Conservation (phyloP, 1,139 yeast species). For the Geotrichum carabidarum region DNA sequence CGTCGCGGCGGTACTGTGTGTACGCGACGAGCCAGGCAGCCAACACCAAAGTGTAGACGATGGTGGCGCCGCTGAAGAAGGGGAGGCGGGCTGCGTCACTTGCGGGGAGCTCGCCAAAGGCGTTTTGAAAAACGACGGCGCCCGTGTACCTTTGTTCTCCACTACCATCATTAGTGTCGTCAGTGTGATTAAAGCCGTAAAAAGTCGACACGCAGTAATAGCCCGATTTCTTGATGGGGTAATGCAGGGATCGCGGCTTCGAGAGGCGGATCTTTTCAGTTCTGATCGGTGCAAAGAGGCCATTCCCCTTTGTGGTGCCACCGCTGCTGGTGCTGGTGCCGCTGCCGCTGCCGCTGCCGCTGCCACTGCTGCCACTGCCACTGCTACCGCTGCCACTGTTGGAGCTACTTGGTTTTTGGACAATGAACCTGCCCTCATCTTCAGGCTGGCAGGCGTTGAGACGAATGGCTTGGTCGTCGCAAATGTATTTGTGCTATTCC, state of each 20-base stretch:
- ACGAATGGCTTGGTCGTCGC: conserved; percentile 62
- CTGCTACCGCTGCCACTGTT: too few relatives aligned
- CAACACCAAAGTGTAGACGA: conserved; percentile 74
- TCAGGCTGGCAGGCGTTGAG: conserved; percentile 50
- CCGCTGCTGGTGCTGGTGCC: too few relatives aligned
- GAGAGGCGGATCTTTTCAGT: conserved; percentile 51
- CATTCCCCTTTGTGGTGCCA: conserved; percentile 1
- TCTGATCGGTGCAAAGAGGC: conserved; percentile 52
- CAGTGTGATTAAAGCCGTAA: conserved; percentile 38
- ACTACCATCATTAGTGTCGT: conserved; percentile 18
- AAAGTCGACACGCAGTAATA: conserved; percentile 82
- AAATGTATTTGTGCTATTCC: conserved; percentile 49
- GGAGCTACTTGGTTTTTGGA: conserved; percentile 32
- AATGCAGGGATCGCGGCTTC: conserved; percentile 58
- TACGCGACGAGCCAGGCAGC: conserved; percentile 81
- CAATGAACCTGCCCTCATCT: conserved; percentile 58
- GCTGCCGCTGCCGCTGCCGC: too few relatives aligned
- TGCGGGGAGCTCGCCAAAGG: conserved; percentile 85
- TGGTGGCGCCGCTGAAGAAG: conserved; percentile 77
- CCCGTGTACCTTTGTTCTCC: conserved; percentile 46
- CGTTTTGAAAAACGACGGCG: conserved; percentile 73
- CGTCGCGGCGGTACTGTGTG: conserved; percentile 78
- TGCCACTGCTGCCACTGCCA: too few relatives aligned
- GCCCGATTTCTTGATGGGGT: conserved; percentile 69
- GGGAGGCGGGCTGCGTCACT: conserved; percentile 87